These are phyloP conservation scores for Lycium ferocissimum DNA, from an alignment of 257 asterid species.

Conservation along the genomic window DNA sequence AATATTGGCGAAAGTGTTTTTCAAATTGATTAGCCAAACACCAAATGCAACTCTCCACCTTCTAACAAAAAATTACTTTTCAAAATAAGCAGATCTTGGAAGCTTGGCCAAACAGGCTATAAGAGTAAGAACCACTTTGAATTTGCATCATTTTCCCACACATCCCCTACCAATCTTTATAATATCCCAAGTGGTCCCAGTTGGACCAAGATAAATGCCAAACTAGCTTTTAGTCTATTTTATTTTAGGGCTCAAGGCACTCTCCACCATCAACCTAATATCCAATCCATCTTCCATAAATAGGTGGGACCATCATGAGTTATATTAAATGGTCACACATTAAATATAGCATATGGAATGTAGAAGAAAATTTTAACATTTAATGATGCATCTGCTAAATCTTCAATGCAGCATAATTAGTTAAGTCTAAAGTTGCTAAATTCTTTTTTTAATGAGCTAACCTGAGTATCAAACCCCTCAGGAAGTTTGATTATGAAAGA, in stretches of 20 bases:
- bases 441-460: conserved; percentile 35
- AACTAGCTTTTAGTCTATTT: neutral
- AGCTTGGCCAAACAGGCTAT: too few relatives aligned
- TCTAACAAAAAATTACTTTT: too few relatives aligned
- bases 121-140: neutral
- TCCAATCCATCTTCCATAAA: conserved; percentile 23
- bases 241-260: conserved; percentile 12
- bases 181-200: neutral
- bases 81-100: too few relatives aligned
- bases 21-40: too few relatives aligned
- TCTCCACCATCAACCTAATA: conserved; percentile 21
- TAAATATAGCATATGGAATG: conserved; percentile 31
- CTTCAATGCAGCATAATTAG: conserved; percentile 18
- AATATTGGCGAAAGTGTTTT: too few relatives aligned
- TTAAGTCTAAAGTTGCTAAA: neutral
- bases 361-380: conserved; percentile 19
- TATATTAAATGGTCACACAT: conserved; percentile 25
- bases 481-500: conserved; percentile 83
- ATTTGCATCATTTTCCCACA: neutral
- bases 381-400: conserved; percentile 24
- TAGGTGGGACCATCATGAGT: conserved; percentile 29
- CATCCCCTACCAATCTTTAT: neutral
- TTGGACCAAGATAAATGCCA: conserved; percentile 13
- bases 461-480: conserved; percentile 86
- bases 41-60: too few relatives aligned